Evolutionary conservation across 164 flowering plant genomes (phyloP).

Genomic region (Sedum album): DNA sequence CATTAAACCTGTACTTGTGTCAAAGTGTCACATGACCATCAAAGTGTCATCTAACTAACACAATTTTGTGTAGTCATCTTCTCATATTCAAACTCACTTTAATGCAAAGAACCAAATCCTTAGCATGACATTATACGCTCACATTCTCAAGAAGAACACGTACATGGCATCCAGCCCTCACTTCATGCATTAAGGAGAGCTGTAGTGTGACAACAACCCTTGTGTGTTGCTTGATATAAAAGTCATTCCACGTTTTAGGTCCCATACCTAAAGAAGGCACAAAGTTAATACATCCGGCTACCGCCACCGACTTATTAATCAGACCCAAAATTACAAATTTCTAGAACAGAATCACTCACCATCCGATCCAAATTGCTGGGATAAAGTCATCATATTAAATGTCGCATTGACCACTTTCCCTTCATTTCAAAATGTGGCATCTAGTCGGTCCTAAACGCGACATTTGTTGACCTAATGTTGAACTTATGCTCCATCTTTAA

Average conservation of each 20-base stretch:
- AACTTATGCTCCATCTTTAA: not conserved
- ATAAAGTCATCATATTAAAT: not conserved
- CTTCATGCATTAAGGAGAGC: not conserved
- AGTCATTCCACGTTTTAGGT: not conserved
- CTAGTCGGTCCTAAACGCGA: not conserved
- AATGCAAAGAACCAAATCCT: not conserved
- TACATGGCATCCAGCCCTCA: slow-evolving; percentile 1
- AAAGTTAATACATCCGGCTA: not conserved
- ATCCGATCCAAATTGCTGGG: not conserved
- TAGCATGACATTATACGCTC: no score
- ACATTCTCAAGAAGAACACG: not conserved
- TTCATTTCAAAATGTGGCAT: not conserved
- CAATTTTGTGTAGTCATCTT: not conserved
- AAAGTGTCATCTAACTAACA: not conserved
- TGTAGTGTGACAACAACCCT: not conserved
- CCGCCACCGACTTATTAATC: not conserved
- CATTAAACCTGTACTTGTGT: no score
- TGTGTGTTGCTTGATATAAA: not conserved
- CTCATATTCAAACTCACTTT: not conserved
- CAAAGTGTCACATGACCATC: no score
- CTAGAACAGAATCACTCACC: not conserved
- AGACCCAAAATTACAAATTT: not conserved
- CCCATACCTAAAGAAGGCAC: not conserved
- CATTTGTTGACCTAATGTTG: slow-evolving; percentile 7
- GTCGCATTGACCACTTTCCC: not conserved